A percentile compares a stretch with the other conserved stretches of the same genome.
Evolutionary conservation across 495 filamentous ascomycete genomes (phyloP).

Genomic region (Penicillium taxi): DNA sequence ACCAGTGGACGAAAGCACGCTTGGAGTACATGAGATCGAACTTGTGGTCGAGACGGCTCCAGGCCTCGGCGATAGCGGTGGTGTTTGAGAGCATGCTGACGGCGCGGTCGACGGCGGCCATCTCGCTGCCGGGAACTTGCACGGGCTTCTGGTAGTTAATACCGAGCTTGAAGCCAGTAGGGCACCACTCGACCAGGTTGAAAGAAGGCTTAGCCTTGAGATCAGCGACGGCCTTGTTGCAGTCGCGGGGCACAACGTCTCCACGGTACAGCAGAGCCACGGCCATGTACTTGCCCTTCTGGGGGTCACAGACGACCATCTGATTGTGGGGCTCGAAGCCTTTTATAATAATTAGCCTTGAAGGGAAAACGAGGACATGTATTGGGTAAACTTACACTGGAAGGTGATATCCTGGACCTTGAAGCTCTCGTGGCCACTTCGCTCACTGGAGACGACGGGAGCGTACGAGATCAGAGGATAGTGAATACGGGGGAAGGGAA

Average conservation of each 20-base stretch:
- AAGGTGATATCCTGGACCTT: constrained; percentile 81
- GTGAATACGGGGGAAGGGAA: constrained; percentile 86
- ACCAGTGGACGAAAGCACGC: constrained; percentile 93
- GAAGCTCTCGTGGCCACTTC: constrained; percentile 86
- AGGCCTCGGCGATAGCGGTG: constrained; percentile 84
- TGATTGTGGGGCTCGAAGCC: constrained; percentile 93
- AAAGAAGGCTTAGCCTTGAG: constrained; percentile 83
- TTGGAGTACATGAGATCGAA: constrained; percentile 98
- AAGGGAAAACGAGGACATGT: not conserved
- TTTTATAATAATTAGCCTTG: constrained; percentile 15
- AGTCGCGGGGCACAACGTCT: constrained; percentile 81
- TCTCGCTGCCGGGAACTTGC: constrained; percentile 66
- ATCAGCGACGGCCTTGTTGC: constrained; percentile 65
- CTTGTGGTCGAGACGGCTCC: constrained; percentile 83
- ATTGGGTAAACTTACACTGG: constrained; percentile 69
- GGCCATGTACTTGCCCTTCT: constrained; percentile 93
- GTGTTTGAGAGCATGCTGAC: constrained; percentile 92
- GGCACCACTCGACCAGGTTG: constrained; percentile 93
- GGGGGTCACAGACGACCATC: constrained; percentile 91
- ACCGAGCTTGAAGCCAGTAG: constrained; percentile 91
- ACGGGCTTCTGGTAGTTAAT: constrained; percentile 89
- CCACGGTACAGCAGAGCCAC: constrained; percentile 85
- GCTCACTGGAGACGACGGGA: constrained; percentile 72
- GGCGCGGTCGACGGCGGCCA: constrained; percentile 77
- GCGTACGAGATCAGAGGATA: constrained; percentile 87